A percentile compares a stretch with the other conserved stretches of the same genome.
phyloP scores from a whole-genome alignment of 331 rosid genomes.

The Rhamnella rubrinervis region DNA sequence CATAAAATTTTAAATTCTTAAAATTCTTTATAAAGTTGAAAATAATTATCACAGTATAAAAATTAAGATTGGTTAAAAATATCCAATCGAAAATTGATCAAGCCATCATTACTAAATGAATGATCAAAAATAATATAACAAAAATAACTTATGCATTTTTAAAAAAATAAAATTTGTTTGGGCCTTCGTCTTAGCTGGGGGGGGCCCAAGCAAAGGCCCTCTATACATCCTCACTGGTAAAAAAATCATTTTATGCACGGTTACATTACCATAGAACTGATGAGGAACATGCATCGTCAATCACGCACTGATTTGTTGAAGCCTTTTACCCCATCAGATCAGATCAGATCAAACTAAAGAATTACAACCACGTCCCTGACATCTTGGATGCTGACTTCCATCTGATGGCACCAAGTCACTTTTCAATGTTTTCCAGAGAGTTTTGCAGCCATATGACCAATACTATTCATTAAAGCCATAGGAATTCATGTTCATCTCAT shows the following conservation, averaged over 20 bases:
- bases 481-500: constrained; percentile 14
- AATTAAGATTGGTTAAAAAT: no score
- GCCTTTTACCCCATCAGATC: constrained; percentile 34
- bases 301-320: constrained; percentile 35
- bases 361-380: constrained; percentile 56
- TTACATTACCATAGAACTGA: constrained; percentile 48
- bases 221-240: constrained; percentile 64
- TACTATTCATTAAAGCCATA: constrained; percentile 42
- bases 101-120: no score
- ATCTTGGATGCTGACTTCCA: constrained; percentile 41
- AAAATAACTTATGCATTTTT: no score
- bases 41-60: no score
- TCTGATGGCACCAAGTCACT: constrained; percentile 41
- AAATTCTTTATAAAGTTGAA: no score
- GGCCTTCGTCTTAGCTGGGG: no score
- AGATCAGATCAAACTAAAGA: constrained; percentile 41
- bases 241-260: constrained; percentile 68
- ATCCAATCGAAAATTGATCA: no score
- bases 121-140: no score
- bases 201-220: constrained; percentile 46
- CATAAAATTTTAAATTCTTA: no score
- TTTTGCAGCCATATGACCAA: constrained; percentile 41
- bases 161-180: no score
- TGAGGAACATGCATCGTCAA: background rate
- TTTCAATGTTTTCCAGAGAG: constrained; percentile 29